Base-by-base conservation (phyloP, 768 basidiomycete genomes). In the Boletus sp. region DNA sequence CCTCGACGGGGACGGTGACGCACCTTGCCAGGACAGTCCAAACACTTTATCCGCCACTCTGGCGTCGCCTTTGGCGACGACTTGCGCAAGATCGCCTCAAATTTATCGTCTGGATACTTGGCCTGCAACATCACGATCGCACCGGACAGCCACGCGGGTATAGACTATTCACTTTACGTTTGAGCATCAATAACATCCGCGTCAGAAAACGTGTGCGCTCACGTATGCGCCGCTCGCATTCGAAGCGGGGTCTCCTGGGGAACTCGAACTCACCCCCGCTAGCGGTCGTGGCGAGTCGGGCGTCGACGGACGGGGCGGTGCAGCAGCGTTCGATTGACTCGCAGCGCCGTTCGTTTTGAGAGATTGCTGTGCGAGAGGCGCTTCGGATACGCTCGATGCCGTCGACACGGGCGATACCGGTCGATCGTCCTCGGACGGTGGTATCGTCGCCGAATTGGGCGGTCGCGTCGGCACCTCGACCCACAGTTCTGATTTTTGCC, bases 11-110 rank as follows among this genome's bases (percentile, higher is more conserved):
- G 7, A 11, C 2, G n/a, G 17, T 30, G 1, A 55, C 62, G 29
- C 58, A 92, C 93, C 82, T 94, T 96, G 66, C 93, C 93, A 62
- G 94, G 94, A 73, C 94, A 95, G 71, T 97, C 94, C 61, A 85
- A 67, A 70, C 94, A 97, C 71, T 89, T 94, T 67, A 96, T 81
- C 17, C 92, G 83, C 94, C 95, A 98, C 71, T 96, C 94, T 6
- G 83, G 81, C 24, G 77, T 71, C n/a, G 77, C 79, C 12, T 75
- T 78, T 44, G 81, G 76, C 32, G 77, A 77, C 7, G 80, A 75
- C 65, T 84, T 87, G 32, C 84, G 81, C 35, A 85, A 74, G 33
- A 90, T 84, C 17, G 90, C 83, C 62, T 92, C 89, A 63, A 98
- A 95, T 57, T 71, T 83, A 71, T 98, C 95, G 59, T 90, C 81